These are phyloP conservation scores for Globisporangium spinosum DNA, from an alignment of 352 stramenopile species.

Conservation along the genomic window DNA sequence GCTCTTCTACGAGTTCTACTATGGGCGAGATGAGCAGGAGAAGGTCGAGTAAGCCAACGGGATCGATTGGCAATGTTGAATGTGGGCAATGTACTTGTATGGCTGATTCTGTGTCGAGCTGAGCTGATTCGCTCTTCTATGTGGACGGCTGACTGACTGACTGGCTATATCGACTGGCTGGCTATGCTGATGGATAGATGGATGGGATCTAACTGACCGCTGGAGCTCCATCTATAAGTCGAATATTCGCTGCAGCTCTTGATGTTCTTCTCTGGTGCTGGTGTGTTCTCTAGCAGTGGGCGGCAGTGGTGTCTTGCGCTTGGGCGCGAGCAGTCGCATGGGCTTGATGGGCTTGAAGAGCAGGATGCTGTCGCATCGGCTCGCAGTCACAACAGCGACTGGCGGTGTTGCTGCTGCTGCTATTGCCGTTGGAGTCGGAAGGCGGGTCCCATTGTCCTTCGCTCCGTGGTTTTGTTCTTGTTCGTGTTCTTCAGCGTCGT, in stretches of 20 bases:
- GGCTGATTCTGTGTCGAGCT: background rate
- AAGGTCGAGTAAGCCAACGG: background rate
- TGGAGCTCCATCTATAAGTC: background rate
- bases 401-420: background rate
- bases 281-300: background rate
- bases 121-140: background rate
- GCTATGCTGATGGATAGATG: background rate
- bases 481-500: background rate
- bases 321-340: background rate
- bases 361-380: constrained; percentile 3
- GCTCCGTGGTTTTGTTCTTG: background rate
- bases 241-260: background rate
- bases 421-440: background rate
- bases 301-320: background rate
- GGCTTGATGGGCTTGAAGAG: constrained; percentile 14
- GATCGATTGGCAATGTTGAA: background rate
- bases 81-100: background rate
- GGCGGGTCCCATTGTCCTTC: background rate
- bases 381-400: background rate
- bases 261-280: background rate
- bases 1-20: constrained; percentile 83
- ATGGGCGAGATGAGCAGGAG: constrained; percentile 17
- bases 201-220: background rate
- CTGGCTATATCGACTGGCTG: background rate
- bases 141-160: too few species aligned